Evolutionary conservation across 352 stramenopile species (phyloP), one percentile per base, ranked within the genome.

Genomic region (Phytophthora fragariaefolia): DNA sequence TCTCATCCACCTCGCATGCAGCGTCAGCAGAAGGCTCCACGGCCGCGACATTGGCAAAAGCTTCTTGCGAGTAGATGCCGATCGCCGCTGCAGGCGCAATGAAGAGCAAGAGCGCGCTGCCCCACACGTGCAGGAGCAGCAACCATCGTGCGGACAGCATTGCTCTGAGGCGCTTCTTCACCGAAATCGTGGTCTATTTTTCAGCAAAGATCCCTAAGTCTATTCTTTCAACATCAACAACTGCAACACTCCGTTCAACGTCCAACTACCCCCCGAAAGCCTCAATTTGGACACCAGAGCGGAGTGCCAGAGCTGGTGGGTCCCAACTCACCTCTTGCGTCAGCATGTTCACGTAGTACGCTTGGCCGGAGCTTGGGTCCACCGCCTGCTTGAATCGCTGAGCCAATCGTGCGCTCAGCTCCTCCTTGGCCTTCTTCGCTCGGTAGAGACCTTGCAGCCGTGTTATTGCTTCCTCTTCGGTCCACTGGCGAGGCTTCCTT

Each of bases 341-440:
- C 15, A 67, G 42, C n/a, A 83, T n/a, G 40, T 95, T 85, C 34
- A 91, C 79, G 57, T 90, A 95, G 71, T 93, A 95, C 58, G 87
- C 87, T 30, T 66, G 72, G 0, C 70, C 71, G 8, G 72, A 82
- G 22, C 69, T 64, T 0, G 67, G 46, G 36, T 95, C 87, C 45
- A 78, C 53, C 2, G 87, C 76, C 48, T 87, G 78, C 66, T 77
- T 85, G 81, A 88, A 94, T 3, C 73, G 71, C 26, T 79, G 63
- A 4, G 61, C 60, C 32, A 91, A 58, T 7, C 69, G 70, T 1
- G 49, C 26, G 9, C 76, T 63, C 17, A 92, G 71, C 24, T 78
- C 71, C 6, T 66, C 66, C 10, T 76, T 78, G 0, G 86, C 86
- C 34, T 78, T 69, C 12, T 80, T 81, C 0, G 69, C 73, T 18